A percentile compares a stretch with the other conserved stretches of the same genome.
phyloP scores from a whole-genome alignment of 2,329 filamentous ascomycete genomes.

The Diaporthe sp. region DNA sequence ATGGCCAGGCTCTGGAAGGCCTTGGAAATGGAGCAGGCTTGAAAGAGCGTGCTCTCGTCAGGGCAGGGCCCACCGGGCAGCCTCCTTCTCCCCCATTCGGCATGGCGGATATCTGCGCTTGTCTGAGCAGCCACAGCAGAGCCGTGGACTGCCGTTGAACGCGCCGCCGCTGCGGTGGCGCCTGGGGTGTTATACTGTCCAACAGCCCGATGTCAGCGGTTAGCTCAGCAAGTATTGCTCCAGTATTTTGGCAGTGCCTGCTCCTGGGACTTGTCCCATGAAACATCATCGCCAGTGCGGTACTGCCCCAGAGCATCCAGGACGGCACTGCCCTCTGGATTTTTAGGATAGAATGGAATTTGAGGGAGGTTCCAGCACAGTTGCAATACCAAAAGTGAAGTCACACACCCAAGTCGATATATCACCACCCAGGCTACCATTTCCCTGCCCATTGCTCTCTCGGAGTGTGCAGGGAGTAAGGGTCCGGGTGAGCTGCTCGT shows the following conservation, averaged over 20 bases:
- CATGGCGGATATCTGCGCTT: slow-evolving; percentile 1
- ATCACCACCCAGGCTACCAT: neutral
- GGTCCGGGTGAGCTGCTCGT: slow-evolving; percentile 10
- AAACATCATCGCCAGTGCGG: neutral
- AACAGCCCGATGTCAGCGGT: neutral
- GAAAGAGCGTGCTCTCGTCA: slow-evolving; percentile 30
- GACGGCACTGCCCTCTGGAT: no score
- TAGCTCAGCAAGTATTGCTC: neutral
- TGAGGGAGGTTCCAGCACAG: no score
- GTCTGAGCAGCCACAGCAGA: neutral
- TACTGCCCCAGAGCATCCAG: neutral
- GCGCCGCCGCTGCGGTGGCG: slow-evolving; percentile 22
- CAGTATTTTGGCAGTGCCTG: neutral
- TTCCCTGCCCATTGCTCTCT: neutral
- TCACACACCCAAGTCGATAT: slow-evolving; percentile 17
- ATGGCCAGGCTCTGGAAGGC: slow-evolving; percentile 31
- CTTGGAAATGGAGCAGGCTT: slow-evolving; percentile 31
- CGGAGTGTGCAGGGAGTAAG: slow-evolving; percentile 19
- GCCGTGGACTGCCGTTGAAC: neutral
- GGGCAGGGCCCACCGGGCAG: slow-evolving; percentile 10
- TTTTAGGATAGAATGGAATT: no score
- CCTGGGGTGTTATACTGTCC: slow-evolving; percentile 27
- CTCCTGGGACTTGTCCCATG: neutral
- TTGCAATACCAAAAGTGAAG: neutral
- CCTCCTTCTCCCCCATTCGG: slow-evolving; percentile 20